Base-by-base conservation (phyloP, 768 basidiomycete genomes). In the Saitozyma podzolica region DNA sequence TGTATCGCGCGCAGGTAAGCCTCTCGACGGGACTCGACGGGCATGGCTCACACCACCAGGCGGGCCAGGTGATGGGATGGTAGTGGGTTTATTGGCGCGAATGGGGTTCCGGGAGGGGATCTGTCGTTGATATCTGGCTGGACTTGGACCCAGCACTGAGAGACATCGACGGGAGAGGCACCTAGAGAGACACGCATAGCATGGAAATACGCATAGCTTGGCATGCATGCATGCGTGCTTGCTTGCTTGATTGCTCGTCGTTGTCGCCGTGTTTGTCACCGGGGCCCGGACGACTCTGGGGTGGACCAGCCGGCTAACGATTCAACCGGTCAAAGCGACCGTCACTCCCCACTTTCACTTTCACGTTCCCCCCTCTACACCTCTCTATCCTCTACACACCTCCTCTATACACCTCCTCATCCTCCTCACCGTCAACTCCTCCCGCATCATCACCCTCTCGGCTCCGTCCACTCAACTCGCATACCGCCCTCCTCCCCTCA, bases 1-100 rank as follows among this genome's bases (percentile, higher is more conserved):
- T 73, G 5, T 66, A 68, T 43, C 48, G 62, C 11, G 63, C 62
- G 29, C 65, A 69, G 52, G 67, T 66, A 19, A 56, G 65, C 48
- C 29, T 6, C 9, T 51, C n/a, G 19, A 19, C 9, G 6, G 7
- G 17, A 10, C 17, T 29, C 17, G 9, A 29, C 29, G 29, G 29
- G 29, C 29, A 5, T 29, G 29, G 29, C 29, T 29, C 29, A 29
- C 29, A 13, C 37, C 20, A 2, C 37, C 52, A 54, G 10, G 14
- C 10, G 19, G 11, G 10, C 40, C 52, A 39, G 14, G 20, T 37
- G 8, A 40, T 54, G 8, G 8, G 11, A 11, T 37, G 29, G 41
- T 29, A 56, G 17, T 17, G 19, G 13, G 29, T 39, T 50, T 29
- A 39, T 49, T 9, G 13, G 16, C 19, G 29, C 40, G 19, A 58